Base-by-base conservation (phyloP, 108 stramenopile genomes). In the Chaetoceros tenuissimus region DNA sequence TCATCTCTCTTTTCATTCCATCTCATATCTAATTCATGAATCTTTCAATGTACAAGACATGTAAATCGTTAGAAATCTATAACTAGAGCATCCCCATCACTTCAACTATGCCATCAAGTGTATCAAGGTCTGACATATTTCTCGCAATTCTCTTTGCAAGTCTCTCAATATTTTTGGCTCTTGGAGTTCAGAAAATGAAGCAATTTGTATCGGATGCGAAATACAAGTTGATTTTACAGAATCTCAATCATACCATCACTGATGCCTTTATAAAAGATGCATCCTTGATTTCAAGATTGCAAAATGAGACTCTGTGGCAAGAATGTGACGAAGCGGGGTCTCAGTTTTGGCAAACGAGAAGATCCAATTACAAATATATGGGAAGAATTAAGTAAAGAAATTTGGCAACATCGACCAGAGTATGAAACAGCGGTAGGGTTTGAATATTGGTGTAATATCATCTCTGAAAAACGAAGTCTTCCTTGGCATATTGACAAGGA, bases 371-470 rank as follows among this genome's bases (percentile, higher is more conserved):
- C 5, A 40, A 40, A 40, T 40, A 40, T 40, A 40, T 40, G 34
- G 34, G 34, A 40, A 40, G 34, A 40, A 13, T 10, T 40, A 10
- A 40, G 34, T 40, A 40, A 40, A 13, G 8, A 40, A 53, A 63
- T 63, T 24, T 63, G 62, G 62, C 19, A 63, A 26, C 44, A 63
- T 53, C 62, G 52, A 20, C 62, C 62, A 1, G 31, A 43, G 16
- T 23, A 53, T 40, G 34, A 40, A 23, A 54, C 28, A 27, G 25
- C 48, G 13, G 50, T 44, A 48, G 26, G 53, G 7, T 54, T 46
- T 19, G 57, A 67, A 28, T 60, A 62, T 54, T 67, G 66, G 66
- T 67, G 66, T 31, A 67, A 67, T 46, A 53, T 67, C 16, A 17
- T 67, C 22, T 24, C 26, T 2, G 40, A 55, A 3, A 20, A 65